phyloP scores from a whole-genome alignment of 2,329 filamentous ascomycete species.

The Paraphoma sp. region DNA sequence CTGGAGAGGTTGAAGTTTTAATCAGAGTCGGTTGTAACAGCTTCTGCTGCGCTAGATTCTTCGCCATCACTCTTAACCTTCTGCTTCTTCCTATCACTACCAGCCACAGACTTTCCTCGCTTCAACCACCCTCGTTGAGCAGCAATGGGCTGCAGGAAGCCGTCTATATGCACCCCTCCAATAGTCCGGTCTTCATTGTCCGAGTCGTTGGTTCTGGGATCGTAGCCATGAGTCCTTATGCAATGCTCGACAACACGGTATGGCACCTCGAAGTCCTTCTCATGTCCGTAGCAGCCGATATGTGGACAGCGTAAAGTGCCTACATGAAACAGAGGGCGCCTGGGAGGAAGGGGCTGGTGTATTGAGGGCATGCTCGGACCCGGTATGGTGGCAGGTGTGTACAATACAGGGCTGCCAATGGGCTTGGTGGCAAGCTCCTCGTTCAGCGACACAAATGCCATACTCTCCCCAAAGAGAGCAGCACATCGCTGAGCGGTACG shows the following conservation, averaged over 20 bases:
- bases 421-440: slow-evolving; percentile 43
- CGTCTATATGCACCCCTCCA: slow-evolving; percentile 72
- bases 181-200: slow-evolving; percentile 57
- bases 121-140: slow-evolving; percentile 38
- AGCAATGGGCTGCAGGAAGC: slow-evolving; percentile 66
- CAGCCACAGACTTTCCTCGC: slow-evolving; percentile 28
- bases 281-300: slow-evolving; percentile 32
- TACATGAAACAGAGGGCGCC: slow-evolving; percentile 36
- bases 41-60: background rate
- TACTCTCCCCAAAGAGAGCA: slow-evolving; percentile 74
- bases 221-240: slow-evolving; percentile 52
- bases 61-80: slow-evolving; percentile 8
- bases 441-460: slow-evolving; percentile 66
- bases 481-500: slow-evolving; percentile 77
- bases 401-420: slow-evolving; percentile 40
- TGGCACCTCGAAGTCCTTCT: slow-evolving; percentile 30
- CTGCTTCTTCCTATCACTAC: slow-evolving; percentile 19
- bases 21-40: background rate
- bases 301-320: slow-evolving; percentile 43
- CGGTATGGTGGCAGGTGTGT: slow-evolving; percentile 12
- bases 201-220: slow-evolving; percentile 49
- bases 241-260: slow-evolving; percentile 54
- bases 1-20: background rate
- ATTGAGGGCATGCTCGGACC: no score
- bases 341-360: slow-evolving; percentile 1